A percentile compares a stretch with the other conserved stretches of the same genome.
Evolutionary conservation across 768 basidiomycete genomes (phyloP).

Genomic region (Obba rivulosa): DNA sequence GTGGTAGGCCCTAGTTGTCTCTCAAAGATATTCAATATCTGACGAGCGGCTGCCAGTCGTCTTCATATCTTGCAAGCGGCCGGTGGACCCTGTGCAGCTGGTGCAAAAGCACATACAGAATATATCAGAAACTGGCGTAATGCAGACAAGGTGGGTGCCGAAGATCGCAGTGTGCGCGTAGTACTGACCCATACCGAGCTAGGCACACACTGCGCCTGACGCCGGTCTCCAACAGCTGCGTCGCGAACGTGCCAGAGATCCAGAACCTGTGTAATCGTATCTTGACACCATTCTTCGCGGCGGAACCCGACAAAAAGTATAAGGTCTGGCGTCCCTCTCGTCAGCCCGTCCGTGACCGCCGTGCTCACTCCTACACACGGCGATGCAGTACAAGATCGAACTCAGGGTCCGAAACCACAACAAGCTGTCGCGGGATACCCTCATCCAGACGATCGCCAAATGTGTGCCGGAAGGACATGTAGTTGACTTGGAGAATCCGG

Average conservation of each 20-base stretch:
- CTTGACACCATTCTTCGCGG: conserved; percentile 47
- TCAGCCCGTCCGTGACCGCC: conserved; percentile 1
- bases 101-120: conserved; percentile 59
- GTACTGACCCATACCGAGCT: neutral
- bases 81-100: conserved; percentile 71
- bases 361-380: neutral
- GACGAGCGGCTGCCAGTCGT: conserved; percentile 42
- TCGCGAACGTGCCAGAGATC: conserved; percentile 68
- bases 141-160: conserved; percentile 53
- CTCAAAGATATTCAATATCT: neutral
- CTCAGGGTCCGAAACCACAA: conserved; percentile 71
- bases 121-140: conserved; percentile 55
- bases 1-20: conserved; percentile 42
- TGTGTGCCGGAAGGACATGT: conserved; percentile 64
- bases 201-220: conserved; percentile 70
- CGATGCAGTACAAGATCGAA: conserved; percentile 76
- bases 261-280: conserved; percentile 51
- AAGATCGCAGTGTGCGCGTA: neutral
- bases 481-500: conserved; percentile 64
- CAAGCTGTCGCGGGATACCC: conserved; percentile 49
- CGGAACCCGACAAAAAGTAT: conserved; percentile 38
- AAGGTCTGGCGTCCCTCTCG: conserved; percentile 31
- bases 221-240: conserved; percentile 63
- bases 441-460: conserved; percentile 66
- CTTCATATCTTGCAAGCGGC: conserved; percentile 75